A percentile compares a stretch with the other conserved stretches of the same genome.
Conservation (phyloP, 2,329 filamentous ascomycete species). For the Cordyceps tenuipes region DNA sequence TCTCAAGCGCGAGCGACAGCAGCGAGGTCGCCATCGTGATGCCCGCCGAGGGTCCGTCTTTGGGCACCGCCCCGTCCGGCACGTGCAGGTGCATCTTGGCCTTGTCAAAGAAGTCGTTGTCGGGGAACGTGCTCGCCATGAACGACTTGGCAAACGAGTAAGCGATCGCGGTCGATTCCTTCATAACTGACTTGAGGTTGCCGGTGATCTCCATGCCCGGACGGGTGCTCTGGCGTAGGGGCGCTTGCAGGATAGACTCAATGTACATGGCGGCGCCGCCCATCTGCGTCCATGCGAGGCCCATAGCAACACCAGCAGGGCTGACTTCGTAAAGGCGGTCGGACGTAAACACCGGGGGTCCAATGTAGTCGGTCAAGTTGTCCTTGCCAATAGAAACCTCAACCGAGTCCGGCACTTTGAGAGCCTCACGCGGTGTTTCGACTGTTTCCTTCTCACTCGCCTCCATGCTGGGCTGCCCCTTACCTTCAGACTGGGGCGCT, state of each 20-base stretch:
- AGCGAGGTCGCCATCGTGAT: constrained; percentile 98
- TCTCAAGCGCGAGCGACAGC: constrained; percentile 74
- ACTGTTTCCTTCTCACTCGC: constrained; percentile 37
- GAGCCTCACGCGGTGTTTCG: constrained; percentile 62
- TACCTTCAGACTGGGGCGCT: constrained; percentile 34
- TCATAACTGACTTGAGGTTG: constrained; percentile 95
- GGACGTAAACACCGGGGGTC: constrained; percentile 88
- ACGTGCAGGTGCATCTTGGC: constrained; percentile 94
- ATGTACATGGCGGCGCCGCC: constrained; percentile 95
- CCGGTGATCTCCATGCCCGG: constrained; percentile 85
- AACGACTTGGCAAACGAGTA: constrained; percentile 93
- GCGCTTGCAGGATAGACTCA: constrained; percentile 86
- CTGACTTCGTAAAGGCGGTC: constrained; percentile 92
- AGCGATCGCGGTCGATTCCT: constrained; percentile 89
- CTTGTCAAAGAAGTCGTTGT: constrained; percentile 94
- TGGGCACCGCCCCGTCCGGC: constrained; percentile 89
- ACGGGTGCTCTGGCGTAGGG: constrained; percentile 63
- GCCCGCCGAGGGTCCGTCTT: constrained; percentile 87
- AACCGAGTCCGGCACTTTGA: constrained; percentile 79
- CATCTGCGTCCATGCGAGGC: constrained; percentile 95
- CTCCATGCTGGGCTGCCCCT: constrained; percentile 22
- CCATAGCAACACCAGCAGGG: constrained; percentile 93
- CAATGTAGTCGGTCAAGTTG: constrained; percentile 93
- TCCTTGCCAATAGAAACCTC: constrained; percentile 81
- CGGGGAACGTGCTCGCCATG: constrained; percentile 74